Percentiles rank a stretch among this genome's conserved stretches.
phyloP scores from a whole-genome alignment of 2,329 filamentous ascomycete species.

The Fusarium sp. region DNA sequence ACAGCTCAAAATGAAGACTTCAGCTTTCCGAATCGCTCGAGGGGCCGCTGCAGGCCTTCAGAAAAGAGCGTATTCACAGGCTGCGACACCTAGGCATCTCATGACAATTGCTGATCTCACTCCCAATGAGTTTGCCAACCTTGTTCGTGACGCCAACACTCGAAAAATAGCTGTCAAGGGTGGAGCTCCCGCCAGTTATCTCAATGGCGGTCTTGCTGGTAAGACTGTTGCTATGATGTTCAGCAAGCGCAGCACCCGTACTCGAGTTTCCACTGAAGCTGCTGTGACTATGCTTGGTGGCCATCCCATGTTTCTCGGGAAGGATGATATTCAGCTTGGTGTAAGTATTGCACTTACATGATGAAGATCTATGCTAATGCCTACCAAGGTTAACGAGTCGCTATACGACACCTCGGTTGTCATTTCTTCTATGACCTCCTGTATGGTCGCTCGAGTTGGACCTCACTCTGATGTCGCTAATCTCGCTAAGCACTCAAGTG shows the following conservation, averaged over 20 bases:
- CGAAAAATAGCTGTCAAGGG: slow-evolving; percentile 84
- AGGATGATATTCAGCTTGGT: slow-evolving; percentile 94
- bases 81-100: slow-evolving; percentile 76
- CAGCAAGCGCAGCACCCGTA: slow-evolving; percentile 93
- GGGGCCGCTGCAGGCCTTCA: slow-evolving; percentile 50
- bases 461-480: slow-evolving; percentile 78
- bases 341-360: slow-evolving; percentile 54
- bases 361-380: background rate
- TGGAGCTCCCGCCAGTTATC: slow-evolving; percentile 60
- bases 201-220: slow-evolving; percentile 73
- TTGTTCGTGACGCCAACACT: slow-evolving; percentile 83
- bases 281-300: slow-evolving; percentile 90
- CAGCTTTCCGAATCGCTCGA: slow-evolving; percentile 48
- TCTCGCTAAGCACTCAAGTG: slow-evolving; percentile 76
- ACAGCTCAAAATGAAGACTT: slow-evolving; percentile 47
- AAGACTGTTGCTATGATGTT: slow-evolving; percentile 96
- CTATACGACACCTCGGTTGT: slow-evolving; percentile 92
- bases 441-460: slow-evolving; percentile 82
- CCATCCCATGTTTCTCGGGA: slow-evolving; percentile 95
- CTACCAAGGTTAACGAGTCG: slow-evolving; percentile 81
- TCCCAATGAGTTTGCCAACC: slow-evolving; percentile 78
- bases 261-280: slow-evolving; percentile 91
- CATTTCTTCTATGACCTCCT: slow-evolving; percentile 92
- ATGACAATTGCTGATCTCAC: slow-evolving; percentile 91
- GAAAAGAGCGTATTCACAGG: slow-evolving; percentile 56